phyloP scores from a whole-genome alignment of 768 basidiomycete species.

The Cystofilobasidium capitatum region DNA sequence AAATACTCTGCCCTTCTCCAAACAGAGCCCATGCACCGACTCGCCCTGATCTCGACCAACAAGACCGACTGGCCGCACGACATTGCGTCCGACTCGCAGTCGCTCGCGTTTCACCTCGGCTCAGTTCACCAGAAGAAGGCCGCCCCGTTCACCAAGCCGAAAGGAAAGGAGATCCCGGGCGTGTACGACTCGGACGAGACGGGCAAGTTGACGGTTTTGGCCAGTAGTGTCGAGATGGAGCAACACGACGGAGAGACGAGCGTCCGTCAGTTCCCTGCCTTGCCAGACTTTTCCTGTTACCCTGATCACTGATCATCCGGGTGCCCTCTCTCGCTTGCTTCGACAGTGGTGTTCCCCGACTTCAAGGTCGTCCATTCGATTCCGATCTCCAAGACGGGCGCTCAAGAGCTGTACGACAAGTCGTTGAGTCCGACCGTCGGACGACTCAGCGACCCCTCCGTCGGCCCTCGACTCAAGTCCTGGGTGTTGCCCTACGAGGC shows the following conservation, averaged over 20 bases:
- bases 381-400: constrained; percentile 54
- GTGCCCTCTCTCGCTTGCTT: background rate
- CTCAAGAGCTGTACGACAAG: constrained; percentile 57
- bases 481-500: constrained; percentile 84
- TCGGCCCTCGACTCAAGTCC: constrained; percentile 49
- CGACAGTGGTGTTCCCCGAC: constrained; percentile 69
- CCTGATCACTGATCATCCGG: background rate
- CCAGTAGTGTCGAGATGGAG: constrained; percentile 64
- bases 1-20: constrained; percentile 16
- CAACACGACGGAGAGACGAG: constrained; percentile 54
- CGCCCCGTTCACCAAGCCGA: constrained; percentile 14
- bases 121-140: constrained; percentile 24
- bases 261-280: constrained; percentile 41
- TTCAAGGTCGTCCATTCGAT: constrained; percentile 74
- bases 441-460: constrained; percentile 26
- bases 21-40: constrained; percentile 27
- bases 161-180: constrained; percentile 43
- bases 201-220: constrained; percentile 59
- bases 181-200: constrained; percentile 53
- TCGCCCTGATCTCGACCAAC: constrained; percentile 84
- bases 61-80: constrained; percentile 79
- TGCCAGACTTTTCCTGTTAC: background rate
- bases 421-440: constrained; percentile 50
- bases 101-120: constrained; percentile 57
- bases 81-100: constrained; percentile 53